Percentiles rank a stretch among this genome's conserved stretches.
These are phyloP conservation scores for Phalaenopsis hybrid DNA, from an alignment of 116 monocot genomes.

Conservation along the genomic window DNA sequence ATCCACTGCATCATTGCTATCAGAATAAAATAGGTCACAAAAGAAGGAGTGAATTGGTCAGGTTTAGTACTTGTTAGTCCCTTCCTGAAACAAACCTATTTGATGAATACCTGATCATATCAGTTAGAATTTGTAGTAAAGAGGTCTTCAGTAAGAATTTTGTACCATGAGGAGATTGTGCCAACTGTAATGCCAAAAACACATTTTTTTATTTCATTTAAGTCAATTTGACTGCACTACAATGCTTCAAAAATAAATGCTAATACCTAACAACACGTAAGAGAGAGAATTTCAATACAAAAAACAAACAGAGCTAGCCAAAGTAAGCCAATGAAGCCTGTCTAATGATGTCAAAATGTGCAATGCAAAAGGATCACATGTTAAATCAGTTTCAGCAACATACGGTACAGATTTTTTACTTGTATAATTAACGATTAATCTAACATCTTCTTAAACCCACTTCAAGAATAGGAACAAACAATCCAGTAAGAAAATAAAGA, in stretches of 20 bases:
- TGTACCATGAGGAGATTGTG: constrained; percentile 49
- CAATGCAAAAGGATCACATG: background rate
- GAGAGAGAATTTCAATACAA: background rate
- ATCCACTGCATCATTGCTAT: constrained; percentile 44
- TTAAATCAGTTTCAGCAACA: background rate
- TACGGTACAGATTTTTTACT: background rate
- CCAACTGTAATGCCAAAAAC: constrained; percentile 31
- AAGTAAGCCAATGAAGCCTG: background rate
- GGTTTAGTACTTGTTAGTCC: background rate
- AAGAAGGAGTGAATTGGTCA: background rate
- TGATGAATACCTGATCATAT: constrained; percentile 45
- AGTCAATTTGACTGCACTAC: background rate
- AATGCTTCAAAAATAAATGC: background rate
- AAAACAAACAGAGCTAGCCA: background rate
- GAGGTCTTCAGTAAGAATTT: constrained; percentile 40
- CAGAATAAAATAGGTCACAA: constrained; percentile 5
- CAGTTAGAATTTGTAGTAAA: constrained; percentile 53
- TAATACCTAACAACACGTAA: background rate
- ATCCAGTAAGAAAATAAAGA: background rate
- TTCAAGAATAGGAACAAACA: background rate
- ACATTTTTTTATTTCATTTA: background rate
- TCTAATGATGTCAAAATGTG: background rate
- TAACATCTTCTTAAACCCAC: background rate
- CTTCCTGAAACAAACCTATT: background rate
- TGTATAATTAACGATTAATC: background rate